Evolutionary conservation across 257 asterid species (phyloP).

Genomic region (Nicotiana paniculata): DNA sequence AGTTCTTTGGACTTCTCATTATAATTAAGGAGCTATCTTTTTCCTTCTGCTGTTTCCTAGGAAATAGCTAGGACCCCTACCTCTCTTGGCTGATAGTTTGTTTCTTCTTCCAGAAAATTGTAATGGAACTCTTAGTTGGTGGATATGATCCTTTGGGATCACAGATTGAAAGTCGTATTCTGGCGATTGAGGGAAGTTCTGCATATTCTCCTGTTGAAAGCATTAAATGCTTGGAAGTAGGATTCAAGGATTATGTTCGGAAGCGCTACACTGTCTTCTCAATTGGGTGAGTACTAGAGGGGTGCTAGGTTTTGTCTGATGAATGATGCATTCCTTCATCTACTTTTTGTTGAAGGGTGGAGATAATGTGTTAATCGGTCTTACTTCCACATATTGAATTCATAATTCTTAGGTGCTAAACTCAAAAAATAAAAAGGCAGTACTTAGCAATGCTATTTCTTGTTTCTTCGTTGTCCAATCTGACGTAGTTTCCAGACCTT

Average conservation of each 20-base stretch:
- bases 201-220: slow-evolving; percentile 31
- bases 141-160: slow-evolving; percentile 31
- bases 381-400: neutral
- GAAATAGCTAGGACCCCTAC: slow-evolving; percentile 10
- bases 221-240: slow-evolving; percentile 51
- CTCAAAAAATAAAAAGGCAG: neutral
- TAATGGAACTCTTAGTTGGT: slow-evolving; percentile 59
- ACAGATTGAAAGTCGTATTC: slow-evolving; percentile 25
- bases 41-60: neutral
- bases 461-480: neutral
- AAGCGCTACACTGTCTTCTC: slow-evolving; percentile 57
- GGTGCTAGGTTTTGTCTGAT: slow-evolving; percentile 9
- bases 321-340: neutral
- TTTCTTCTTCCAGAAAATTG: slow-evolving; percentile 54
- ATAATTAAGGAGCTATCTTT: neutral
- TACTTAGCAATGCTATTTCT: neutral
- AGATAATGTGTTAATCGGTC: neutral
- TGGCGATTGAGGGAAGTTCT: slow-evolving; percentile 36
- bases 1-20: neutral
- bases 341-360: neutral
- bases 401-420: neutral
- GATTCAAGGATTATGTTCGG: slow-evolving; percentile 59
- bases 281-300: slow-evolving; percentile 40
- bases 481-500: neutral
- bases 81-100: slow-evolving; percentile 19